Evolutionary conservation across 306 rosid species (phyloP), one percentile per base, ranked within the genome.

Genomic region (Neltuma alba): DNA sequence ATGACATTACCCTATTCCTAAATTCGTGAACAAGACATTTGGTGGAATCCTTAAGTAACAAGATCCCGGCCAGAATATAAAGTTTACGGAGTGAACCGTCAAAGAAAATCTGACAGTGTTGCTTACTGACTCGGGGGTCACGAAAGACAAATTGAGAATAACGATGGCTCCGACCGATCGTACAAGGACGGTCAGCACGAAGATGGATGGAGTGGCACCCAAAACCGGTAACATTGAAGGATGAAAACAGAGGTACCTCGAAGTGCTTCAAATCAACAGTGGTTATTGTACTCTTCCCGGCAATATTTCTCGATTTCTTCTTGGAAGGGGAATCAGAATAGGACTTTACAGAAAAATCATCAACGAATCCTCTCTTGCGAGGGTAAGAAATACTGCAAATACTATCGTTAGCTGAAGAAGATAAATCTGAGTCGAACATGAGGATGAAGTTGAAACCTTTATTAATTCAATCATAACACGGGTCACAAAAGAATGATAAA

Each of bases 71-170:
- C 12, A 86, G 75, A 74, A 92, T 58, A 73, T 82, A 92, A 48
- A 90, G 76, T 79, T 83, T 92, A 6, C 86, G 86, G 60, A 84
- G 81, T 18, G 86, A 81, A 71, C 79, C 82, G 58, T 86, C 93
- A 37, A 84, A 89, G 66, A 87, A 48, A 65, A 92, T 48, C 79
- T 89, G 95, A 71, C 95, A 92, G 65, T 92, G 95, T 14, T 73
- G 87, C 67, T 87, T 83, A 68, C 97, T 85, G 7, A 92, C 92
- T 18, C 88, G 89, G 70, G 88, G 91, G 75, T 92, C 87, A 23
- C 52, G 71, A 84, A 87, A 85, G 76, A 92, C 79, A 57, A 90
- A 85, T 3, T 76, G 63, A 15, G 90, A 92, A 64, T 55, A 15
- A 48, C 80, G 79, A 30, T 38, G 12, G 13, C 83, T 64, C 31